phyloP scores from a whole-genome alignment of 495 filamentous ascomycete species.

The Trichoderma gamsii region DNA sequence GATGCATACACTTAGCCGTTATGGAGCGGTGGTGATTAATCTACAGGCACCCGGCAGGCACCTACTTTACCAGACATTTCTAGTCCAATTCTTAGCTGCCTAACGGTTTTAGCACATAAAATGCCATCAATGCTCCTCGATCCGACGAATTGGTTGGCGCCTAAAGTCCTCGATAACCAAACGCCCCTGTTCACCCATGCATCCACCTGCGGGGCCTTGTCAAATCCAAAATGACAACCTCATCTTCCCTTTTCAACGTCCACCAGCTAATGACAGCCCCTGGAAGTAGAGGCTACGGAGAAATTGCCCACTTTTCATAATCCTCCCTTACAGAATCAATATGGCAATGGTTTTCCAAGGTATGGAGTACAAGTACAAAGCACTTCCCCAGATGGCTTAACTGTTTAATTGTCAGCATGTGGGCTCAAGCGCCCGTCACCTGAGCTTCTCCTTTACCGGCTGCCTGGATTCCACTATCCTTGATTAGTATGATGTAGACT shows the following conservation, averaged over 20 bases:
- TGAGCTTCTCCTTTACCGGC: constrained; percentile 3
- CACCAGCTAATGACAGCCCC: background rate
- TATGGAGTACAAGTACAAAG: background rate
- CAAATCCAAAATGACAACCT: background rate
- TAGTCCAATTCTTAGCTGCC: no score
- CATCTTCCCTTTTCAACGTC: background rate
- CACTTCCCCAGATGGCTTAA: background rate
- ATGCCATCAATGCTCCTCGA: background rate
- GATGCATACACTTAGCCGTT: no score
- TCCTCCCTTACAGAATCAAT: background rate
- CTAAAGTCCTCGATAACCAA: background rate
- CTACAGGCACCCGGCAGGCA: background rate
- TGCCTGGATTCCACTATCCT: background rate
- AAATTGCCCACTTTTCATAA: background rate
- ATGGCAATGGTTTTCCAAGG: no score
- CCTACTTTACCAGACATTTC: no score
- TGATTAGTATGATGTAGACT: background rate
- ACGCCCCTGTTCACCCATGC: background rate
- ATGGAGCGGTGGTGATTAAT: background rate
- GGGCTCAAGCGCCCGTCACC: background rate
- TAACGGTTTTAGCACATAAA: no score
- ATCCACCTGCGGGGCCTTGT: constrained; percentile 7
- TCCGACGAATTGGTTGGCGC: background rate
- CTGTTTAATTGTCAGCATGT: background rate
- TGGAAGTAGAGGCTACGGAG: background rate